Percentiles rank a stretch among this genome's conserved stretches.
phyloP scores from a whole-genome alignment of 2,329 filamentous ascomycete genomes.

The Ceratocystis cacaofunesta region DNA sequence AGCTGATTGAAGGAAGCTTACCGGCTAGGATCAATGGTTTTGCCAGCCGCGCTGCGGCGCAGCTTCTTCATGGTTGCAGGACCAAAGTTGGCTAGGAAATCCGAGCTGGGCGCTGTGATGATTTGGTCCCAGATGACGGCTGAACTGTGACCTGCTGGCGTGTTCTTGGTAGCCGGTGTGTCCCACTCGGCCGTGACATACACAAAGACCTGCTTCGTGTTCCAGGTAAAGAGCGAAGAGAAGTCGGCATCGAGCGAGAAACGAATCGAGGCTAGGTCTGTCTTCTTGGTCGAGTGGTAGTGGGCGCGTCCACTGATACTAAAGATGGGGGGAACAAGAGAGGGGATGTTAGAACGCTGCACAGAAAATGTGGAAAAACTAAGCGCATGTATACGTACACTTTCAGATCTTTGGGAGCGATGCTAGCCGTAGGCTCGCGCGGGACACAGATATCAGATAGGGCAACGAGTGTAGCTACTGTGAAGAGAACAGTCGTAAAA shows the following conservation, averaged over 20 bases:
- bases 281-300: constrained; percentile 83
- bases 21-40: constrained; percentile 44
- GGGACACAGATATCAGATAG: constrained; percentile 58
- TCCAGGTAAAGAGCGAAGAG: constrained; percentile 91
- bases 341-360: background rate
- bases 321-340: constrained; percentile 13
- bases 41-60: constrained; percentile 42
- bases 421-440: constrained; percentile 46
- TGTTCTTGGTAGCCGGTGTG: constrained; percentile 21
- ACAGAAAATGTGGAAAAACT: background rate
- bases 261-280: constrained; percentile 88
- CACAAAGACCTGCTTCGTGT: constrained; percentile 96
- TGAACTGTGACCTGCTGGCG: constrained; percentile 31
- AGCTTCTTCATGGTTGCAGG: constrained; percentile 48
- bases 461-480: constrained; percentile 65
- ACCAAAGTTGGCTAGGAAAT: constrained; percentile 46
- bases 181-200: constrained; percentile 77
- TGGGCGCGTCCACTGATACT: constrained; percentile 85
- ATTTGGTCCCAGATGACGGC: constrained; percentile 94
- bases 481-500: constrained; percentile 88
- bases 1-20: constrained; percentile 22
- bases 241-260: constrained; percentile 91
- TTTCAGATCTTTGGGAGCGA: constrained; percentile 63
- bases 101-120: constrained; percentile 58
- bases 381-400: constrained; percentile 43